Evolutionary conservation across 331 rosid species (phyloP).

Genomic region (Erythrophleum ivorense): DNA sequence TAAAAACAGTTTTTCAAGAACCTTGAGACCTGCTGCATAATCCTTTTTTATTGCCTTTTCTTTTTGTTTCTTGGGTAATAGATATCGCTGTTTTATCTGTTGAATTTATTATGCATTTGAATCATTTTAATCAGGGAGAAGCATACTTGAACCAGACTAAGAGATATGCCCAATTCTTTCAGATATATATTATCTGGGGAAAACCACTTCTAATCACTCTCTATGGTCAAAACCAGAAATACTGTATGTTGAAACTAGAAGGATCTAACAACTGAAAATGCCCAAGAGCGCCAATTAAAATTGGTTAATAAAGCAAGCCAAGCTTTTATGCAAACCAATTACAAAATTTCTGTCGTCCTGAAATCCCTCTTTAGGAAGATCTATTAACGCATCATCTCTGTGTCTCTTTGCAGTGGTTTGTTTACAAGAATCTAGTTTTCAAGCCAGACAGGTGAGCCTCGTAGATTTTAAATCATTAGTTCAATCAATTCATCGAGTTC

Average conservation of each 20-base stretch:
- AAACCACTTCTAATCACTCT: background rate
- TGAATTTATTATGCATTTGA: background rate
- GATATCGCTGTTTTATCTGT: background rate
- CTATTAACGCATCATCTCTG: constrained; percentile 17
- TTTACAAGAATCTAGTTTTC: constrained; percentile 79
- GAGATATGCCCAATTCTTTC: background rate
- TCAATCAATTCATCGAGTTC: background rate
- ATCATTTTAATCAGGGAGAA: background rate
- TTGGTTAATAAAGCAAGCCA: background rate
- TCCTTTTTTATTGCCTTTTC: background rate
- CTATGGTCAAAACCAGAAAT: background rate
- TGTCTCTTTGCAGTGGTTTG: constrained; percentile 82
- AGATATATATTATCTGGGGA: background rate
- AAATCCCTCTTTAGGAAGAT: background rate
- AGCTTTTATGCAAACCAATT: background rate
- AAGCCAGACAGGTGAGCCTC: constrained; percentile 76
- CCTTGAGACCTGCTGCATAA: background rate
- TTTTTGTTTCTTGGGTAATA: background rate
- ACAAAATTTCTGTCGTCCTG: background rate
- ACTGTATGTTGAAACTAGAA: background rate
- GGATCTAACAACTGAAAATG: background rate
- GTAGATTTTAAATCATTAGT: background rate
- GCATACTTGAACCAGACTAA: background rate
- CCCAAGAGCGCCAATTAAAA: background rate
- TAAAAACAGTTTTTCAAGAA: background rate